Conservation (phyloP, 2,329 filamentous ascomycete genomes). For the Cadophora sp. region DNA sequence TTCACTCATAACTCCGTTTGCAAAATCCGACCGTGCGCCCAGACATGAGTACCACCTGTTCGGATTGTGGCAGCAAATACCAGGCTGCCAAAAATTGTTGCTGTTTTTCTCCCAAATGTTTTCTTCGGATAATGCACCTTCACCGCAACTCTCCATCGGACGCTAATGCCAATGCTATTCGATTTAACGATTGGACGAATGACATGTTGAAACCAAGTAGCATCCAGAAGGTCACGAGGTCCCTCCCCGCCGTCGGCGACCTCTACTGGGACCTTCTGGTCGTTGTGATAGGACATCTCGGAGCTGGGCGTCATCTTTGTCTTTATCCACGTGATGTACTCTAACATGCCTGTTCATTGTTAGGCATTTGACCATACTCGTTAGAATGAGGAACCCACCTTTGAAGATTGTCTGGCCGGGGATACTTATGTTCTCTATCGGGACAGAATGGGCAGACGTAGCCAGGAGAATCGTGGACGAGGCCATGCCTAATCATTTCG, state of each 20-base stretch:
- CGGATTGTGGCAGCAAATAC: not conserved
- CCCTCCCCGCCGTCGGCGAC: conserved; percentile 67
- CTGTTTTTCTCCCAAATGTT: not conserved
- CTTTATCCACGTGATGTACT: conserved; percentile 88
- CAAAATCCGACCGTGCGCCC: not conserved
- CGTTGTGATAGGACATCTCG: conserved; percentile 86
- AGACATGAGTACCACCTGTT: not conserved
- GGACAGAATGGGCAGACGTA: conserved; percentile 97
- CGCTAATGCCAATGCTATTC: conserved; percentile 6
- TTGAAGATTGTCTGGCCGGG: conserved; percentile 93
- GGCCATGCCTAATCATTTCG: conserved; percentile 77
- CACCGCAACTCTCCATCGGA: not conserved
- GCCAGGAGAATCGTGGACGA: conserved; percentile 92
- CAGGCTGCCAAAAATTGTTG: not conserved
- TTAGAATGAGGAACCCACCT: conserved; percentile 64
- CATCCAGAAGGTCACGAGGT: conserved; percentile 33
- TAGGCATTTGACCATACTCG: not conserved
- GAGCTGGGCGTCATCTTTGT: conserved; percentile 82
- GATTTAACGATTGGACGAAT: not conserved
- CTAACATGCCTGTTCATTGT: conserved; percentile 75
- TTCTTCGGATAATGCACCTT: not conserved
- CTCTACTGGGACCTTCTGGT: conserved; percentile 82
- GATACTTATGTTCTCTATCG: conserved; percentile 92
- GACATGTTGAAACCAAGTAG: conserved; percentile 11
- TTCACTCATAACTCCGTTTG: conserved; percentile 14